phyloP scores from a whole-genome alignment of 2,329 filamentous ascomycete genomes.

The Xylariaceae sp. region DNA sequence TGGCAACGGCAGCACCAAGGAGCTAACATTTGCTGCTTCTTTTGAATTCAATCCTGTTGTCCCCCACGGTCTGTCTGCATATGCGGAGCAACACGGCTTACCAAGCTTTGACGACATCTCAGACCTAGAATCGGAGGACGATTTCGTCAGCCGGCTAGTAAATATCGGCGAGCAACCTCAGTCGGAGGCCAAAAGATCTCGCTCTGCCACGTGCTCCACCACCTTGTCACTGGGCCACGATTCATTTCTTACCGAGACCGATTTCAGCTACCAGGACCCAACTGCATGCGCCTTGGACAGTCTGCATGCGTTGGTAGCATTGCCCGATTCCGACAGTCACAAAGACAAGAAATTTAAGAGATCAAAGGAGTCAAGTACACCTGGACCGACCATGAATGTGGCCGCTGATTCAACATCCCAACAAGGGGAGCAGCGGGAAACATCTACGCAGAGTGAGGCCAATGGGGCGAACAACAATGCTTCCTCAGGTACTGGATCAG shows the following conservation, averaged over 20 bases:
- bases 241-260: slow-evolving; percentile 70
- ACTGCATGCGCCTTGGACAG: slow-evolving; percentile 59
- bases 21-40: slow-evolving; percentile 41
- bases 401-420: slow-evolving; percentile 37
- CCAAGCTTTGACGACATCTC: slow-evolving; percentile 82
- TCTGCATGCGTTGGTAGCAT: slow-evolving; percentile 61
- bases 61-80: slow-evolving; percentile 57
- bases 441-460: slow-evolving; percentile 33
- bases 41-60: slow-evolving; percentile 54
- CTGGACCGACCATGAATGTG: slow-evolving; percentile 43
- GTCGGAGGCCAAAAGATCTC: slow-evolving; percentile 66
- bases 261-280: slow-evolving; percentile 70
- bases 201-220: slow-evolving; percentile 65
- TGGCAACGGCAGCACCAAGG: slow-evolving; percentile 49
- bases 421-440: slow-evolving; percentile 36
- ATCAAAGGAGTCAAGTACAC: slow-evolving; percentile 39
- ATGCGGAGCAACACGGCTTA: slow-evolving; percentile 54
- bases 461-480: slow-evolving; percentile 37
- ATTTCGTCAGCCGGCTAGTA: slow-evolving; percentile 73
- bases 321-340: slow-evolving; percentile 48
- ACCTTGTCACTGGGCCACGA: slow-evolving; percentile 70
- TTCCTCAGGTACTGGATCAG: slow-evolving; percentile 44
- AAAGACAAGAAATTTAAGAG: slow-evolving; percentile 59
- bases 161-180: slow-evolving; percentile 58
- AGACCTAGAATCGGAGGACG: slow-evolving; percentile 87